Evolutionary conservation across 495 filamentous ascomycete species (phyloP), one percentile per base, ranked within the genome.

Genomic region (Penicillium bialowiezense): DNA sequence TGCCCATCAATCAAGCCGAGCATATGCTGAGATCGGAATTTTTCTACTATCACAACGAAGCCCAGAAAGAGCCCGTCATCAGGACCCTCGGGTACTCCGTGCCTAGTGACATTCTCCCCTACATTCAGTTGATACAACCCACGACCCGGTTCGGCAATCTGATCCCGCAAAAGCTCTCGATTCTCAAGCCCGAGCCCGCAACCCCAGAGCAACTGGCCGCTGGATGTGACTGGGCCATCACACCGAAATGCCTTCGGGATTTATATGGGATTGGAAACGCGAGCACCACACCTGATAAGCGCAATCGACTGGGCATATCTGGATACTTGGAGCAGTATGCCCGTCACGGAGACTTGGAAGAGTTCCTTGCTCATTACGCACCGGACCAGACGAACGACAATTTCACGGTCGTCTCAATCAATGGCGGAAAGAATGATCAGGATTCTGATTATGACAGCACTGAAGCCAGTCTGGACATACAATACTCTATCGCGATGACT

Each of bases 401-500:
- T 51, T 91, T 90, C 71, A 73, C 75, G 0, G 76, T 83, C 8
- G 73, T 77, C 10, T 71, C 73, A 14, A 72, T 89, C 44, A 84
- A 87, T 56, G 82, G 79, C 34, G 84, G 75, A 14, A 59, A 70
- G 7, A 80, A 83, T 48, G 64, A 72, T 0, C 78, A 87, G 45
- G 40, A 68, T 28, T 69, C 67, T 8, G 28, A 45, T 1, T 14
- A 17, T 18, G 42, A 50, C 10, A 72, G 70, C 34, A 52, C 60
- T 0, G 89, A 93, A 62, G 87, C 87, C 29, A 86, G 84, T 41
- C 70, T 91, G 14, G 86, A 89, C 51, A 72, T 89, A 2, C 82
- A 91, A 52, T 90, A 89, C 53, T 77, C 82, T 32, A 60, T 86
- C 23, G 67, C 78, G 0, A 60, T 91, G 35, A 79, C 75, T 10